Conservation (phyloP, 306 rosid genomes). For the Pterocarpus macrocarpus region DNA sequence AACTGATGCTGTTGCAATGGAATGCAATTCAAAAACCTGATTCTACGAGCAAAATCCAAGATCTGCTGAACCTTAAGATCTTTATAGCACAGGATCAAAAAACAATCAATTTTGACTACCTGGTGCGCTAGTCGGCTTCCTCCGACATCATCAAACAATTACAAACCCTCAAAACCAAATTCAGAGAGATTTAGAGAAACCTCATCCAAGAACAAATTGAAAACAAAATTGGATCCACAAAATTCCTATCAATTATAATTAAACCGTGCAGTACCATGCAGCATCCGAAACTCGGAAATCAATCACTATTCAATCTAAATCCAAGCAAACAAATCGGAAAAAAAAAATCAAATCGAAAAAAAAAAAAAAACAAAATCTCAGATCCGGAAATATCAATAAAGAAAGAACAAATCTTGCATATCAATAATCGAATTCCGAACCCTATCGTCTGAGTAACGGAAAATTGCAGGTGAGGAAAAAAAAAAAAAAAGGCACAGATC, state of each 20-base stretch:
- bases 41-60: constrained; percentile 13
- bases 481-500: background rate
- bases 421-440: background rate
- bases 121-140: background rate
- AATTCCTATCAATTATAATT: background rate
- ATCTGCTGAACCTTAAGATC: constrained; percentile 11
- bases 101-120: background rate
- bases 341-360: background rate
- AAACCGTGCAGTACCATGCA: background rate
- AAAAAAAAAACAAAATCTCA: background rate
- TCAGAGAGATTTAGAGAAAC: background rate
- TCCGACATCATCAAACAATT: background rate
- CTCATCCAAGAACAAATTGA: background rate
- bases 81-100: background rate
- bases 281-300: background rate
- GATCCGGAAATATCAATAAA: background rate
- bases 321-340: background rate
- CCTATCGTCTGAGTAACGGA: background rate
- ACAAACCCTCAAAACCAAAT: background rate
- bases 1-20: too few species aligned
- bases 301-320: background rate
- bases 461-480: background rate
- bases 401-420: background rate
- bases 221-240: constrained; percentile 15
- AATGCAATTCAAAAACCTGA: background rate